Conservation (phyloP, 2,329 filamentous ascomycete species). For the Cladosporium sp. region DNA sequence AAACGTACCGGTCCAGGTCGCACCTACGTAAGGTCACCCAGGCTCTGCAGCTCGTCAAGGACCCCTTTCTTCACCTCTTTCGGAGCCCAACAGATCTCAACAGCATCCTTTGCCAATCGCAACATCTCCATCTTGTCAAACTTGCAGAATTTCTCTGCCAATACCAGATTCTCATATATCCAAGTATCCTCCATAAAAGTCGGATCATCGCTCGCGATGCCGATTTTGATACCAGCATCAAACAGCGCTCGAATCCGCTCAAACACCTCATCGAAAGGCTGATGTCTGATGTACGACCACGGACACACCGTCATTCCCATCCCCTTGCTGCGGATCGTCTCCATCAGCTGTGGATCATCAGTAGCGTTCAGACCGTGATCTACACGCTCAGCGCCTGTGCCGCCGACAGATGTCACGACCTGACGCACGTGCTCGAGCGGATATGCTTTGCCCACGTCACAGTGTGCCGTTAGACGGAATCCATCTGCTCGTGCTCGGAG, state of each 20-base stretch:
- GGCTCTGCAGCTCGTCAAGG: slow-evolving; percentile 6
- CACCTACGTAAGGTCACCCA: too few relatives aligned
- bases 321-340: slow-evolving; percentile 28
- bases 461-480: slow-evolving; percentile 47
- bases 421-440: slow-evolving; percentile 43
- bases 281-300: slow-evolving; percentile 41
- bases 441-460: slow-evolving; percentile 50
- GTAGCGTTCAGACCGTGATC: slow-evolving; percentile 42
- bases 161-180: slow-evolving; percentile 46
- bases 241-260: slow-evolving; percentile 42
- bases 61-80: slow-evolving; percentile 33
- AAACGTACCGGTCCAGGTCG: too few relatives aligned
- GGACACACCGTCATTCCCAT: slow-evolving; percentile 43
- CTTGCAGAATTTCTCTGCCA: slow-evolving; percentile 39
- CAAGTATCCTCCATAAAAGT: slow-evolving; percentile 50
- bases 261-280: slow-evolving; percentile 41
- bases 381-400: slow-evolving; percentile 36
- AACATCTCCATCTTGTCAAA: slow-evolving; percentile 43
- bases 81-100: slow-evolving; percentile 47
- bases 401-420: slow-evolving; percentile 27
- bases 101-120: slow-evolving; percentile 37
- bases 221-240: slow-evolving; percentile 44
- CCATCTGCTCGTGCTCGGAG: slow-evolving; percentile 37
- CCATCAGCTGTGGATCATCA: slow-evolving; percentile 32
- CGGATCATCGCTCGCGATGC: slow-evolving; percentile 48